These are phyloP conservation scores for Russula brevipes DNA, from an alignment of 768 basidiomycete species.

Conservation along the genomic window DNA sequence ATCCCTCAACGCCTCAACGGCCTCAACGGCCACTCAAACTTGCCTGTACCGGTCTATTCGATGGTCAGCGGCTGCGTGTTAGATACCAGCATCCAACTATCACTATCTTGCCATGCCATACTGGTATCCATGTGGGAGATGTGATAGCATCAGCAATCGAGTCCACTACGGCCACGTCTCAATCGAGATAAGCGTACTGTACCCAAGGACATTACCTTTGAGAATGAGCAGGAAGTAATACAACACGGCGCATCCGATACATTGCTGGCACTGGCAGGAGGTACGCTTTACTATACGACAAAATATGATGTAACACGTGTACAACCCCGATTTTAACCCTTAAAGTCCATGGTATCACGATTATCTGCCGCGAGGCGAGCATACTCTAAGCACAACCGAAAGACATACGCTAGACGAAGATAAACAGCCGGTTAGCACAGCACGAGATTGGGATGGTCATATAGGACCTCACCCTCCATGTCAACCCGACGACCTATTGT, in stretches of 20 bases:
- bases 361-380: slow-evolving; percentile 82
- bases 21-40: too few relatives aligned
- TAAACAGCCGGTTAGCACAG: slow-evolving; percentile 17
- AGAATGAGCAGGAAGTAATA: background rate
- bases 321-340: background rate
- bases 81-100: too few relatives aligned
- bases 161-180: too few relatives aligned
- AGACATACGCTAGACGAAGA: slow-evolving; percentile 65
- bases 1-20: too few relatives aligned
- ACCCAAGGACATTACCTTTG: background rate
- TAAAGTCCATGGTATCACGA: slow-evolving; percentile 59
- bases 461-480: slow-evolving; percentile 72
- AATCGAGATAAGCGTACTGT: background rate
- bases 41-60: too few relatives aligned
- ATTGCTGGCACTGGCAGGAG: background rate
- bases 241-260: background rate
- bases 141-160: too few relatives aligned
- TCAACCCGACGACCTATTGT: slow-evolving; percentile 77
- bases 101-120: too few relatives aligned
- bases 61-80: too few relatives aligned
- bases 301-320: background rate
- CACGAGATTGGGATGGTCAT: slow-evolving; percentile 1
- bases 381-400: slow-evolving; percentile 84
- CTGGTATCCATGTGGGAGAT: too few relatives aligned
- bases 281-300: slow-evolving; percentile 1